phyloP scores from a whole-genome alignment of 371 early-diverging fungal species.

The Mortierella sp. region DNA sequence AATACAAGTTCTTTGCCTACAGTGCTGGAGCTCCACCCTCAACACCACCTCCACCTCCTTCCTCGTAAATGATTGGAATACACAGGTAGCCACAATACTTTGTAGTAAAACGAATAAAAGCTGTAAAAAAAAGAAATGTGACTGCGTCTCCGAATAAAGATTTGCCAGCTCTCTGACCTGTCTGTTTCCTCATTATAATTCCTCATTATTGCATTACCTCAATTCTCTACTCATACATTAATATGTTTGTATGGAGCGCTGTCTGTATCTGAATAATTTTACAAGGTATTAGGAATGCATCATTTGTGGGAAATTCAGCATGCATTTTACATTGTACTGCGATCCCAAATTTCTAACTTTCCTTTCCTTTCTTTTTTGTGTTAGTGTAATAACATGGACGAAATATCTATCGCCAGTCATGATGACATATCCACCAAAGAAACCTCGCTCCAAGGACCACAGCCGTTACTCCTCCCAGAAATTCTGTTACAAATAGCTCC shows the following conservation, averaged over 20 bases:
- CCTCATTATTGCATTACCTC: no score
- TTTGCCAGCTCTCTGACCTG: no score
- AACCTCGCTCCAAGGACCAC: not conserved
- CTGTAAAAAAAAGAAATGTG: no score
- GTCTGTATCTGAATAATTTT: no score
- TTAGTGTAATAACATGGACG: not conserved
- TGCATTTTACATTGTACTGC: no score
- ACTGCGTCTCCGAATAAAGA: no score
- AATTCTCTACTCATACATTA: no score
- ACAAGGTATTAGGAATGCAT: not conserved
- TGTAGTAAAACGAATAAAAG: not conserved
- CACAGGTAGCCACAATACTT: no score
- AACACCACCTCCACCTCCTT: conserved; percentile 7
- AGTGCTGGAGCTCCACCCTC: conserved; percentile 9
- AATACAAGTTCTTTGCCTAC: conserved; percentile 79
- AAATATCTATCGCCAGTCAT: not conserved
- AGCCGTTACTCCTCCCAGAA: conserved; percentile 41
- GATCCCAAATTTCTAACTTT: no score
- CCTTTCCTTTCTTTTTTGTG: no score
- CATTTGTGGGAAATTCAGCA: not conserved
- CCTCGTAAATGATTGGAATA: not conserved
- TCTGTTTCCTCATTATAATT: no score
- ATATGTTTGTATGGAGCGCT: no score
- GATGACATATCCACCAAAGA: not conserved
- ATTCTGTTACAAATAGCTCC: conserved; percentile 32